These are phyloP conservation scores for Phyllosticta ampelicida DNA, from an alignment of 2,329 filamentous ascomycete genomes.

Conservation along the genomic window DNA sequence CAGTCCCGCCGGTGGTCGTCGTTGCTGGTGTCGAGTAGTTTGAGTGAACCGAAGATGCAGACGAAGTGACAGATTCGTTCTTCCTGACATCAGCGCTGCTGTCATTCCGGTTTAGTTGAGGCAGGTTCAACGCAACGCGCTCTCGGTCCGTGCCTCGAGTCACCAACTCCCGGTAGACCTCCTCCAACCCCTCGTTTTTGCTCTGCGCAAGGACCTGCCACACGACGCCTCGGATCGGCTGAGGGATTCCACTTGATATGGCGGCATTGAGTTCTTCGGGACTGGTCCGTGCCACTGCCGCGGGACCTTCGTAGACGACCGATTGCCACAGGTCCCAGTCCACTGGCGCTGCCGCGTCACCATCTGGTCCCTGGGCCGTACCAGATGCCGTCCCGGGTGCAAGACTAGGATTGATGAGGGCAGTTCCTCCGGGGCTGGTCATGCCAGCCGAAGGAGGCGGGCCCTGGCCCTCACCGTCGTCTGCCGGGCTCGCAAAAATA, in stretches of 20 bases:
- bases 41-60: conserved; percentile 75
- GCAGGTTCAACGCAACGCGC: conserved; percentile 18
- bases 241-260: conserved; percentile 87
- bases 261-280: conserved; percentile 81
- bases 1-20: conserved; percentile 41
- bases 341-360: conserved; percentile 60
- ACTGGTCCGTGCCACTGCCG: conserved; percentile 77
- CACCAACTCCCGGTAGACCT: conserved; percentile 73
- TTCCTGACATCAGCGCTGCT: conserved; percentile 45
- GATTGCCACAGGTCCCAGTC: conserved; percentile 98
- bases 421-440: conserved; percentile 20
- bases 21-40: conserved; percentile 55
- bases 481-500: conserved; percentile 15
- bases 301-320: conserved; percentile 87
- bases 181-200: conserved; percentile 83
- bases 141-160: conserved; percentile 74
- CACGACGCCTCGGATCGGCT: conserved; percentile 91
- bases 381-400: conserved; percentile 81
- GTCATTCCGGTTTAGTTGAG: conserved; percentile 4
- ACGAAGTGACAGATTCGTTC: conserved; percentile 60
- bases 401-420: conserved; percentile 56
- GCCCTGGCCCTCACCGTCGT: conserved; percentile 35
- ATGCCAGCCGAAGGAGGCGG: conserved; percentile 16
- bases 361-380: conserved; percentile 63
- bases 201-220: conserved; percentile 97